Percentiles rank a stretch among this genome's conserved stretches.
phyloP scores from a whole-genome alignment of 495 filamentous ascomycete species.

The Lepidopterella palustris region DNA sequence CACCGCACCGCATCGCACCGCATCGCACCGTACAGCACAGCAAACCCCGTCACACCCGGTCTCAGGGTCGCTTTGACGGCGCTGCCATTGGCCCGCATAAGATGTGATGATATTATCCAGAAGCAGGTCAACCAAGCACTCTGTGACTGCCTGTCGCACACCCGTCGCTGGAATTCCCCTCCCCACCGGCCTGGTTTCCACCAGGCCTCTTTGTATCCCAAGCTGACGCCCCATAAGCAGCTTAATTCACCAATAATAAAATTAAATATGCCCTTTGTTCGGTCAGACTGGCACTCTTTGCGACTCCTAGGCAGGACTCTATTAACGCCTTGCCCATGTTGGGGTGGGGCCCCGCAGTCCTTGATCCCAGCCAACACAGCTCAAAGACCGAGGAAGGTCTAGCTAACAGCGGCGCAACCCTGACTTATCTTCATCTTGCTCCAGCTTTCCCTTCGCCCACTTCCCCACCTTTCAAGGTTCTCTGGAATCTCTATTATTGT shows the following conservation, averaged over 20 bases:
- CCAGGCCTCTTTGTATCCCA: background rate
- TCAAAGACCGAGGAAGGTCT: background rate
- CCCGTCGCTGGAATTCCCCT: background rate
- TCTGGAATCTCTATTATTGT: background rate
- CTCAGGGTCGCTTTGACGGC: background rate
- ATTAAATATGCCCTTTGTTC: background rate
- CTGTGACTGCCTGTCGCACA: background rate
- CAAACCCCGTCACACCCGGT: too few species aligned
- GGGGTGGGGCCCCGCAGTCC: slow-evolving; percentile 26
- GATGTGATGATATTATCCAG: too few species aligned
- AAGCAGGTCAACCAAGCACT: background rate
- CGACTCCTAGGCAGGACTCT: background rate
- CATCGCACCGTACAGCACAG: too few species aligned
- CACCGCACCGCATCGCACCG: too few species aligned
- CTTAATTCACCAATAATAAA: too few species aligned
- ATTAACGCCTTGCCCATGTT: slow-evolving; percentile 5
- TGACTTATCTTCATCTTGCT: slow-evolving; percentile 2
- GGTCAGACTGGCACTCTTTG: background rate
- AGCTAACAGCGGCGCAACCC: background rate
- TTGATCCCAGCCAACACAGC: background rate
- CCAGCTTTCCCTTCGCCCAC: slow-evolving; percentile 1
- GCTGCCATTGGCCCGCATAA: background rate
- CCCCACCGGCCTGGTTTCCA: background rate
- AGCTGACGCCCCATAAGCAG: background rate
- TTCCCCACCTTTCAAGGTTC: background rate